These are phyloP conservation scores for Plantago coronopus DNA, from an alignment of 305 asterid genomes.

Conservation along the genomic window DNA sequence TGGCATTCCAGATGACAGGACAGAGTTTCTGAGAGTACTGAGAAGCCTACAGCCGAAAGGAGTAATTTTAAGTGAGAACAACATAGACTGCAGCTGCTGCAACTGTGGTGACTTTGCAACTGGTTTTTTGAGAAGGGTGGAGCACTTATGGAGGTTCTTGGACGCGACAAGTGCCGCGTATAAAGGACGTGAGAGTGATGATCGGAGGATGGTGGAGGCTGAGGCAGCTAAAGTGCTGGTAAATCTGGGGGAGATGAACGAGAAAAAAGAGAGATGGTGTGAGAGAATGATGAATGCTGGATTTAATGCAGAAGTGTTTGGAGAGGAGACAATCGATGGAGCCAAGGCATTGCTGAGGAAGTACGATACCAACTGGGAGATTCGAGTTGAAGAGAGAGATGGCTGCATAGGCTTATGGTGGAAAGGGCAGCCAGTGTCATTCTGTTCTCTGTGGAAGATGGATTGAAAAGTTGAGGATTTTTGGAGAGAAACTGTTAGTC, in stretches of 20 bases:
- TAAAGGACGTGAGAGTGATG: constrained; percentile 76
- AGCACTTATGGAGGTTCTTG: constrained; percentile 65
- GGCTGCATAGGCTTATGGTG: constrained; percentile 61
- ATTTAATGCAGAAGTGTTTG: constrained; percentile 43
- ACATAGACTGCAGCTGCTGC: constrained; percentile 61
- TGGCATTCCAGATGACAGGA: constrained; percentile 50
- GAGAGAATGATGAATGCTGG: constrained; percentile 64
- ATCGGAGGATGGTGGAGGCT: constrained; percentile 81
- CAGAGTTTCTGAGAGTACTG: constrained; percentile 43
- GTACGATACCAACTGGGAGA: constrained; percentile 78
- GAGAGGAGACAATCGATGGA: constrained; percentile 72
- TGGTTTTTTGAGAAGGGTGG: constrained; percentile 61
- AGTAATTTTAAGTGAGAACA: constrained; percentile 60
- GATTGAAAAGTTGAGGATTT: constrained; percentile 26
- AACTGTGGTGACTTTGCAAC: constrained; percentile 67
- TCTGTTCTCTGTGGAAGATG: constrained; percentile 69
- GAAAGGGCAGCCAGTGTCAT: constrained; percentile 80
- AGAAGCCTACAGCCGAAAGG: constrained; percentile 56
- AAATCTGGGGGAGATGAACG: constrained; percentile 67
- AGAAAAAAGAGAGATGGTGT: constrained; percentile 71
- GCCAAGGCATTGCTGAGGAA: constrained; percentile 76
- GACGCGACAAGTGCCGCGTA: constrained; percentile 71
- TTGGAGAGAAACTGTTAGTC: constrained; percentile 14
- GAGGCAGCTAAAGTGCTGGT: constrained; percentile 72
- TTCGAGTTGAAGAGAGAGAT: constrained; percentile 55